A percentile compares a stretch with the other conserved stretches of the same genome.
Conservation (phyloP, 768 basidiomycete species). For the Strobilomyces confusus region DNA sequence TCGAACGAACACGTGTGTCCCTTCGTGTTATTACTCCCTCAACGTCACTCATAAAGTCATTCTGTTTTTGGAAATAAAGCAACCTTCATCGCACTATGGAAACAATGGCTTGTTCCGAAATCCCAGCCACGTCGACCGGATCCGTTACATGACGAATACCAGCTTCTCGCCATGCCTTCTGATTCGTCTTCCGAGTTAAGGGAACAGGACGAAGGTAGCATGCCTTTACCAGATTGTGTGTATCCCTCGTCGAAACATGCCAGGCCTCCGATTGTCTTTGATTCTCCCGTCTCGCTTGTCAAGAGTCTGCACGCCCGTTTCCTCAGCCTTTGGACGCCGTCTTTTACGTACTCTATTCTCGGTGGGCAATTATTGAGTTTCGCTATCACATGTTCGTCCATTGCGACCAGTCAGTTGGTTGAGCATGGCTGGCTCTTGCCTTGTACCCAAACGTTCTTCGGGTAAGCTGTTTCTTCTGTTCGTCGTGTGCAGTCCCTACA, state of each 20-base stretch:
- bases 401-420: constrained; percentile 76
- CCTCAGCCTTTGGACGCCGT: constrained; percentile 27
- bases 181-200: constrained; percentile 6
- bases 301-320: constrained; percentile 19
- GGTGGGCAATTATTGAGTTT: constrained; percentile 27
- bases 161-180: constrained; percentile 10
- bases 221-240: not conserved
- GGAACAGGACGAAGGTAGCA: constrained; percentile 5
- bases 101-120: constrained; percentile 11
- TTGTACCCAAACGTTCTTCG: constrained; percentile 75
- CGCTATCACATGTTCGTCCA: constrained; percentile 28
- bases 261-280: constrained; percentile 17
- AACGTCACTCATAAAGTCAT: not conserved
- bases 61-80: constrained; percentile 3
- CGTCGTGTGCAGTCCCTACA: not conserved
- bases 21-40: no score
- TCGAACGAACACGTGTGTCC: constrained; percentile 11
- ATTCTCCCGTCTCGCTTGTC: constrained; percentile 18
- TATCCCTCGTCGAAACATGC: not conserved
- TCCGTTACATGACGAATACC: constrained; percentile 20
- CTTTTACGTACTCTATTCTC: constrained; percentile 25
- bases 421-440: constrained; percentile 65
- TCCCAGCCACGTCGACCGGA: constrained; percentile 7
- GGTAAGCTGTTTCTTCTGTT: constrained; percentile 43
- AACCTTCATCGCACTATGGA: constrained; percentile 10